phyloP scores from a whole-genome alignment of 768 basidiomycete species.

The Termitomyces titanicus region DNA sequence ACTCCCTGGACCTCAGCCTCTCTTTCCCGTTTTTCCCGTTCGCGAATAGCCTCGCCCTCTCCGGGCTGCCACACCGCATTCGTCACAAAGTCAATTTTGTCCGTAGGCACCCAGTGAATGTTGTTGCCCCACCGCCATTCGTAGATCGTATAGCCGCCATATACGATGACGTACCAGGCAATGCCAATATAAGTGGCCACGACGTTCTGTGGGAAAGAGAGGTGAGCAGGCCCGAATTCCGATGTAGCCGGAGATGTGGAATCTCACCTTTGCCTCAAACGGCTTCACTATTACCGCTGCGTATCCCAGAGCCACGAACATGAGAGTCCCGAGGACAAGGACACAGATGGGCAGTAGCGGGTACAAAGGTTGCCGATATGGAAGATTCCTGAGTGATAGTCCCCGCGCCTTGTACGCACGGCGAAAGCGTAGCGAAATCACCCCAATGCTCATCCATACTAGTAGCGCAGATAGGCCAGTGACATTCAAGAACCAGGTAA shows the following conservation, averaged over 20 bases:
- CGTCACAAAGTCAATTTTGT: constrained; percentile 47
- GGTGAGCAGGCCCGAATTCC: neutral
- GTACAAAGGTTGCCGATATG: constrained; percentile 54
- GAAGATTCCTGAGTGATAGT: constrained; percentile 47
- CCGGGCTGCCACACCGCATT: constrained; percentile 51
- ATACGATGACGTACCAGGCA: constrained; percentile 41
- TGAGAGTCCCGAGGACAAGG: constrained; percentile 42
- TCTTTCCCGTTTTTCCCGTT: constrained; percentile 24
- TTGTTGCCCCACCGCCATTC: constrained; percentile 28
- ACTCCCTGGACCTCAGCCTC: neutral
- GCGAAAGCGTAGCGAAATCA: constrained; percentile 59
- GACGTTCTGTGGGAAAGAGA: constrained; percentile 35
- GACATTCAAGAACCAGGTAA: constrained; percentile 59
- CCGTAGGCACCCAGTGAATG: constrained; percentile 37
- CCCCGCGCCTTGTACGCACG: constrained; percentile 55
- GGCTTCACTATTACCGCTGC: constrained; percentile 41
- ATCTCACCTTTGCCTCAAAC: constrained; percentile 38
- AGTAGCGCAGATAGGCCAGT: constrained; percentile 66
- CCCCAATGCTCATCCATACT: constrained; percentile 59
- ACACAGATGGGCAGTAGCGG: constrained; percentile 50
- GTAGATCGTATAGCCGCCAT: constrained; percentile 39
- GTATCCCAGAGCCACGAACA: constrained; percentile 57
- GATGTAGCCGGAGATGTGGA: neutral
- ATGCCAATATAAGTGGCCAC: constrained; percentile 55
- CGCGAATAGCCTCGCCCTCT: constrained; percentile 33